Percentiles rank a stretch among this genome's conserved stretches.
These are phyloP conservation scores for Solanum aculeatissimum DNA, from an alignment of 305 asterid genomes.

Conservation along the genomic window DNA sequence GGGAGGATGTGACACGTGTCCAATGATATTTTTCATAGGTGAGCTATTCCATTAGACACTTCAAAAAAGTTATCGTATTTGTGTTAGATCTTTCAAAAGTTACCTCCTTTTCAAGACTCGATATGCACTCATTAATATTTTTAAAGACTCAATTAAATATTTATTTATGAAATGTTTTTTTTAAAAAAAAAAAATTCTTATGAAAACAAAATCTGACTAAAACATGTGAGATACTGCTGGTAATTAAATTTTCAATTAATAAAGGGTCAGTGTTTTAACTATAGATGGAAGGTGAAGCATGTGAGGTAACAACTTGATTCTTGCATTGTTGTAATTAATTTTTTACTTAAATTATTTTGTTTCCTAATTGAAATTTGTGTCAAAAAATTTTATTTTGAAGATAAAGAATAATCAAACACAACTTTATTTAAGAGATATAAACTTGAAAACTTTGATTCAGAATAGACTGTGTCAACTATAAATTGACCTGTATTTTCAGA, in stretches of 20 bases:
- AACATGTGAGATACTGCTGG: not conserved
- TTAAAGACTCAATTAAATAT: no score
- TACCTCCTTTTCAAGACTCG: not conserved
- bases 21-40: not conserved
- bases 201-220: not conserved
- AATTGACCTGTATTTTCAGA: not conserved
- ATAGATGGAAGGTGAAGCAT: not conserved
- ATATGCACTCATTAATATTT: no score
- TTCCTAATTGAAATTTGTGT: not conserved
- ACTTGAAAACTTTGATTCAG: not conserved
- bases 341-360: no score
- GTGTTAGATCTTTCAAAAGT: not conserved
- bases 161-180: not conserved
- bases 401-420: not conserved
- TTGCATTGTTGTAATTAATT: not conserved
- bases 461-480: not conserved
- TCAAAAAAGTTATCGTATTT: not conserved
- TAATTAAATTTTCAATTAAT: not conserved
- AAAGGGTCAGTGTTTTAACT: not conserved
- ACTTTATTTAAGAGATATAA: not conserved
- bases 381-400: not conserved
- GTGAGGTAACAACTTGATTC: constrained; percentile 10
- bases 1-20: not conserved
- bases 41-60: not conserved
- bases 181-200: not conserved